Conservation (phyloP, 805 yeast species). For the Jamesozyma lodderae region DNA sequence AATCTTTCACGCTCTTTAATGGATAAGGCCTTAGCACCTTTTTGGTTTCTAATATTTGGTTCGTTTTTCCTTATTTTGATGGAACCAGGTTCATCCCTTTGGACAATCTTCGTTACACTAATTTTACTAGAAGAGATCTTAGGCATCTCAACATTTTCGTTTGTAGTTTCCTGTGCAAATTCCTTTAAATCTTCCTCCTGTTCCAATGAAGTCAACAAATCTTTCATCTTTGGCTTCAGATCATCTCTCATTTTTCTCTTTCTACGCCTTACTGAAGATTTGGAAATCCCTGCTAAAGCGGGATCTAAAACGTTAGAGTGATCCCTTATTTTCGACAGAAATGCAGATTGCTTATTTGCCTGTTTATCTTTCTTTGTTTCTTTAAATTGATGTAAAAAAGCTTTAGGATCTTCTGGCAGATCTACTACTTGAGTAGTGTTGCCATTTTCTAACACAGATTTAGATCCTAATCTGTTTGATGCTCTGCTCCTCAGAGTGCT, state of each 20-base stretch:
- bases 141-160: conserved; percentile 14
- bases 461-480: conserved; percentile 22
- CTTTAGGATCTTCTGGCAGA: conserved; percentile 32
- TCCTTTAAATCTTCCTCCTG: conserved; percentile 24
- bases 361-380: conserved; percentile 47
- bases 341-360: conserved; percentile 31
- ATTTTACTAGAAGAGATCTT: conserved; percentile 1
- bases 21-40: conserved; percentile 47
- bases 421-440: conserved; percentile 5
- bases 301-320: conserved; percentile 10
- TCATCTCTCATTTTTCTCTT: conserved; percentile 55
- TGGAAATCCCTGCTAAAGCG: conserved; percentile 45
- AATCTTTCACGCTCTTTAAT: conserved; percentile 51
- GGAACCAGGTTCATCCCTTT: conserved; percentile 12
- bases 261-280: conserved; percentile 55
- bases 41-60: conserved; percentile 49
- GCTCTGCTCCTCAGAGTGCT: conserved; percentile 37
- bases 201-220: conserved; percentile 46
- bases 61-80: conserved; percentile 29
- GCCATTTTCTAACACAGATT: conserved; percentile 5
- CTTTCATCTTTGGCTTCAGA: conserved; percentile 59
- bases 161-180: conserved; percentile 5
- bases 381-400: conserved; percentile 46
- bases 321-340: conserved; percentile 18
- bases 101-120: conserved; percentile 6